Base-by-base conservation (phyloP, 73 alveolate genomes). In the Paramecium octaurelia region DNA sequence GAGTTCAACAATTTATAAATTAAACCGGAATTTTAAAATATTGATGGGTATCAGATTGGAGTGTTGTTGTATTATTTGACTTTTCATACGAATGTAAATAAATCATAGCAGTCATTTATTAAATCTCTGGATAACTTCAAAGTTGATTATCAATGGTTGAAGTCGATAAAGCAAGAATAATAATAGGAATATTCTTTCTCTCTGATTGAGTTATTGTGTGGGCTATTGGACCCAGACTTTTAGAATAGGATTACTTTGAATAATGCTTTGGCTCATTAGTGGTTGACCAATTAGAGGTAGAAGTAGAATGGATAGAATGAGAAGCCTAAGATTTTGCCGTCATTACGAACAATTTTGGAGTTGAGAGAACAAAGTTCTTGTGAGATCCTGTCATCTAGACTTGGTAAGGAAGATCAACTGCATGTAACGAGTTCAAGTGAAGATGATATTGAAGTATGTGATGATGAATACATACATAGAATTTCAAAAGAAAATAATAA, bases 321-420 rank as follows among this genome's bases (percentile, higher is more conserved):
- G 14, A 80, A 80, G 23, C 91, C 91, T 23, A 80, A 80, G 20
- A 46, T 80, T 5, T 42, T 80, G 23, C 48, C 70, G 12, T 42
- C 76, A n/a, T 46, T 80, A 46, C 18, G 91, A 9, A 80, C 91
- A 14, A 80, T 80, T 8, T 42, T 80, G 12, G 91, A 80, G 46
- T 43, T 80, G 73, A 80, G 91, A 23, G 91, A 80, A 46, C n/a
- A 80, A 64, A 80, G 91, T 80, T 80, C 91, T 23, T 23, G 43
- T 10, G 91, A 80, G 0, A 80, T 80, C 4, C 58, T 18, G 10
- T 73, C 87, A 48, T 80, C 91, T 44, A 40, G 91, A 42, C 31
- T 42, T 20, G 70, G 75, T 21, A 35, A 23, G 50, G 91, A 46
- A 24, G 75, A 44, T 9, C 36, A 27, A 27, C 31, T 14, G 3